These are phyloP conservation scores for Lasiosphaeria hispida DNA, from an alignment of 495 filamentous ascomycete genomes.

Conservation along the genomic window DNA sequence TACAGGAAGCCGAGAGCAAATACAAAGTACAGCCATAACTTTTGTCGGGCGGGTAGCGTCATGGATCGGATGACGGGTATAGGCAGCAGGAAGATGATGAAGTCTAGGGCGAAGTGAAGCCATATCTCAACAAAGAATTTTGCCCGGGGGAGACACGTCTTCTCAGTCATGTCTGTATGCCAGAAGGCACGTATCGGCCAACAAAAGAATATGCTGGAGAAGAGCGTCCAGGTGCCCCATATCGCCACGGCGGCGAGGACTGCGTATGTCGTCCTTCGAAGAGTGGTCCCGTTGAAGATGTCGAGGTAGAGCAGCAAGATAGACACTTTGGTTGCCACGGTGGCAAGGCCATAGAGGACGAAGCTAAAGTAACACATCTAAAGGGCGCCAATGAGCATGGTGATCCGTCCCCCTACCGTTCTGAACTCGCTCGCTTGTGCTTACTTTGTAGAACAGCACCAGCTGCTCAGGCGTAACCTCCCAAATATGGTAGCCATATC, in stretches of 20 bases:
- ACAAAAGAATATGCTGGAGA: conserved; percentile 7
- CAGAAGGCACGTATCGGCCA: conserved; percentile 4
- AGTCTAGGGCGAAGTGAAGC: conserved; percentile 2
- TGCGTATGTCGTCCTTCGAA: neutral
- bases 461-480: neutral
- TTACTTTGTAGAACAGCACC: neutral
- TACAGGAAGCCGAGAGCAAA: conserved; percentile 9
- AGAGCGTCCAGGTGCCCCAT: neutral
- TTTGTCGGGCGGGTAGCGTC: conserved; percentile 10
- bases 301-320: conserved; percentile 11
- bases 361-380: neutral
- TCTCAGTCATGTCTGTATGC: neutral
- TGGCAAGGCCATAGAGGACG: neutral
- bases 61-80: conserved; percentile 12
- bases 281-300: neutral
- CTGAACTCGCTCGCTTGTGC: neutral
- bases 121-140: conserved; percentile 5
- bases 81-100: conserved; percentile 4
- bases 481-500: neutral
- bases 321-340: conserved; percentile 3
- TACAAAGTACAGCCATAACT: conserved; percentile 13
- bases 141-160: neutral
- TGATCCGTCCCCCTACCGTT: neutral
- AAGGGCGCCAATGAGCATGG: neutral
- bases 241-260: neutral